Evolutionary conservation across 2,329 filamentous ascomycete species (phyloP).

Genomic region (Trichoderma hamatum): DNA sequence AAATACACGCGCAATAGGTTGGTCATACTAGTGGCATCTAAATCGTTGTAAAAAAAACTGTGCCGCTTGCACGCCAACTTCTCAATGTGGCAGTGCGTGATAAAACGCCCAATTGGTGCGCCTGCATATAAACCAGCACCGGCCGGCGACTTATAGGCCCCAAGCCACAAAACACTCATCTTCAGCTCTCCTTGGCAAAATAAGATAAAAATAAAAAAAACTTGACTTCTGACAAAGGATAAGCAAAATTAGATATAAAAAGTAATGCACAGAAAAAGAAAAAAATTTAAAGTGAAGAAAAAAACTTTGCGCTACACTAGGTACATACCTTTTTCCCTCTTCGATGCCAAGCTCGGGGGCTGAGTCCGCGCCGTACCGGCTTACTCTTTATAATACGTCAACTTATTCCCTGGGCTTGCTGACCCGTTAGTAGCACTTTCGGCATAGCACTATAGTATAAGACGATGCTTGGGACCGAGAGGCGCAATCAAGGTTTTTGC

Average conservation of each 20-base stretch:
- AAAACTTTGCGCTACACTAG: not conserved
- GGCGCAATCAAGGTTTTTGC: not conserved
- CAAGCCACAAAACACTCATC: conserved; percentile 2
- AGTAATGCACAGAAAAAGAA: too few species aligned
- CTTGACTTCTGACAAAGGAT: conserved; percentile 13
- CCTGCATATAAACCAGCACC: not conserved
- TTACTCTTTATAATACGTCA: not conserved
- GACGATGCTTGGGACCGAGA: not conserved
- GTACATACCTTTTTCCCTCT: not conserved
- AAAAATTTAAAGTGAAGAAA: not conserved
- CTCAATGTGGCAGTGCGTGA: conserved; percentile 2
- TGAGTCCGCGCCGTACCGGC: conserved; percentile 1
- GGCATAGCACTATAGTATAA: too few species aligned
- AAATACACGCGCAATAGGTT: too few species aligned
- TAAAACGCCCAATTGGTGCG: conserved; percentile 8
- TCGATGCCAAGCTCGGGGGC: not conserved
- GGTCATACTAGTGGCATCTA: not conserved
- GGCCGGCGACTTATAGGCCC: not conserved
- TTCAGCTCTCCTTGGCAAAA: not conserved
- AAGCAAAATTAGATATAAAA: not conserved
- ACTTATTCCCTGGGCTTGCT: not conserved
- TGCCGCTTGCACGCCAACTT: not conserved
- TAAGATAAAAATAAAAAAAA: too few species aligned
- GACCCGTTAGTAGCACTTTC: too few species aligned
- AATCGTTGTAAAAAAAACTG: not conserved